A percentile compares a stretch with the other conserved stretches of the same genome.
These are phyloP conservation scores for Eutrema heterophyllum DNA, from an alignment of 345 rosid species.

Conservation along the genomic window DNA sequence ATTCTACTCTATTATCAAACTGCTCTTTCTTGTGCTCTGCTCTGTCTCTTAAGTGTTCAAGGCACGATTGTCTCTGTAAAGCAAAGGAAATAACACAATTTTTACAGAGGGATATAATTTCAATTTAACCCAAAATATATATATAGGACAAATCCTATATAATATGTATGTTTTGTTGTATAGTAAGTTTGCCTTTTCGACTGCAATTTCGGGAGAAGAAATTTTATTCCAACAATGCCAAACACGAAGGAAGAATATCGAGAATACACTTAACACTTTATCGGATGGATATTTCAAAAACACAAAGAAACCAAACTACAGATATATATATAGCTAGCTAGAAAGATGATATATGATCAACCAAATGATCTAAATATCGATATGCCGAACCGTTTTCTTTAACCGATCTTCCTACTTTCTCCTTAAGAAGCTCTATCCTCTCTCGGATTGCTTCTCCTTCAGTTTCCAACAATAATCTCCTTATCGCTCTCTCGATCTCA, in stretches of 20 bases:
- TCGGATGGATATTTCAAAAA: background rate
- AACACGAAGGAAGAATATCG: background rate
- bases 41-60: too few relatives aligned
- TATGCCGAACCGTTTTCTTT: constrained; percentile 1
- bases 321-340: background rate
- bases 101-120: too few relatives aligned
- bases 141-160: too few relatives aligned
- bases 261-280: background rate
- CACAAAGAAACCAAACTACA: background rate
- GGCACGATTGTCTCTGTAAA: too few relatives aligned
- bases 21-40: too few relatives aligned
- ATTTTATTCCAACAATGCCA: background rate
- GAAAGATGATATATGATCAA: constrained; percentile 16
- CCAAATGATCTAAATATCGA: constrained; percentile 8
- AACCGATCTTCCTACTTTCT: constrained; percentile 20
- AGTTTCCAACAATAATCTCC: background rate
- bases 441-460: constrained; percentile 24
- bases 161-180: too few relatives aligned
- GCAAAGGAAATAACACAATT: too few relatives aligned
- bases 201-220: too few relatives aligned
- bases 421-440: constrained; percentile 4
- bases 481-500: constrained; percentile 10
- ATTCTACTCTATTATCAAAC: too few relatives aligned
- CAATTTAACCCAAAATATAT: too few relatives aligned
- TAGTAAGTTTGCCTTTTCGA: background rate